phyloP scores from a whole-genome alignment of 345 rosid species.

The Citropsis articulata region DNA sequence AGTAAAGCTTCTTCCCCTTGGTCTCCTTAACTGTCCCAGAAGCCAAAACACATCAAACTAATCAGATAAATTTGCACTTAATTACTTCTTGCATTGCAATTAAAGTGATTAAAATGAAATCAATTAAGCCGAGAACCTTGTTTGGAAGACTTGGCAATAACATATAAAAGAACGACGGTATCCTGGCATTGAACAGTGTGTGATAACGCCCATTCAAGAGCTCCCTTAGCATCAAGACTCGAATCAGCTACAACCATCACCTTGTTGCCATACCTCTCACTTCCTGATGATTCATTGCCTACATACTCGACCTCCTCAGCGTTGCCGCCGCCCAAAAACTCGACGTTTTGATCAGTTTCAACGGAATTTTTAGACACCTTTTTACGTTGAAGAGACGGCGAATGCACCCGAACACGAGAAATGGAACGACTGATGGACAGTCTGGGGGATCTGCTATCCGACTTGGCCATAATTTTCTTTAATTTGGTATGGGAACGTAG shows the following conservation, averaged over 20 bases:
- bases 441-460: constrained; percentile 36
- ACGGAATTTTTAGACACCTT: constrained; percentile 22
- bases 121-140: constrained; percentile 32
- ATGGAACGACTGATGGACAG: constrained; percentile 37
- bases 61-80: background rate
- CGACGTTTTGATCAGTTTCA: constrained; percentile 45
- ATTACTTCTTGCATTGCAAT: background rate
- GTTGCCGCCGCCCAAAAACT: constrained; percentile 33
- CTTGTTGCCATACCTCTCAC: constrained; percentile 39
- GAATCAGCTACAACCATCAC: constrained; percentile 90
- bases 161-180: constrained; percentile 55
- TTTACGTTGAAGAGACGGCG: constrained; percentile 44
- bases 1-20: constrained; percentile 30
- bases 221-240: constrained; percentile 62
- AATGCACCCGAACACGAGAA: constrained; percentile 33
- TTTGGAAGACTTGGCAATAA: constrained; percentile 36
- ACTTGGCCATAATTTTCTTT: constrained; percentile 22
- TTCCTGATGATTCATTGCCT: background rate
- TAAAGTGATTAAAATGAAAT: background rate
- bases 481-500: constrained; percentile 7
- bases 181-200: constrained; percentile 61
- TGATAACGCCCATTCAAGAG: constrained; percentile 89
- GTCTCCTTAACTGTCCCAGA: constrained; percentile 29
- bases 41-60: background rate
- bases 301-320: constrained; percentile 12